Conservation (phyloP, 306 rosid genomes). For the Cicer cuneatum region DNA sequence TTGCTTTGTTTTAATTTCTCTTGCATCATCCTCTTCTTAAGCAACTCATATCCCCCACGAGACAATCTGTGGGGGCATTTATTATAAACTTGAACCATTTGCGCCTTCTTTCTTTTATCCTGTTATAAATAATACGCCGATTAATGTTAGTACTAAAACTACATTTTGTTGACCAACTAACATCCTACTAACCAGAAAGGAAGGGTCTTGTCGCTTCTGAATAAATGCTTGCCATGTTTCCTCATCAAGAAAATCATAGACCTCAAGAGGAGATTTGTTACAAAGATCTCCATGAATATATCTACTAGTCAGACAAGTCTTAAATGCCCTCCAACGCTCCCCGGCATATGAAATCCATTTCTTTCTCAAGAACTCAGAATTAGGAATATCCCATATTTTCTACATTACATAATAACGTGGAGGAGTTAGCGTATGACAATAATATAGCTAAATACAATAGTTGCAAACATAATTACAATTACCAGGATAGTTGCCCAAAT, state of each 20-base stretch:
- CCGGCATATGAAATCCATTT: neutral
- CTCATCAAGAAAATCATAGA: slow-evolving; percentile 7
- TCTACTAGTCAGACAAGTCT: neutral
- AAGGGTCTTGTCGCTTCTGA: neutral
- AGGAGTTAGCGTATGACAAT: neutral
- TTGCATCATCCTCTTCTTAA: slow-evolving; percentile 17
- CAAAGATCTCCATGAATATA: slow-evolving; percentile 1
- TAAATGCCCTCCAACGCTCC: slow-evolving; percentile 12
- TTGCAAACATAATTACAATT: neutral
- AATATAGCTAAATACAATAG: neutral
- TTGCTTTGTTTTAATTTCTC: neutral
- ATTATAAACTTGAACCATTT: neutral
- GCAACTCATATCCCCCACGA: slow-evolving; percentile 28
- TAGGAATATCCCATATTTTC: slow-evolving; percentile 21
- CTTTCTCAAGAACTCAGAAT: slow-evolving; percentile 4
- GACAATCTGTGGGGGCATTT: slow-evolving; percentile 24
- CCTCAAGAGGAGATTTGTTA: neutral
- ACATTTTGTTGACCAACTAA: slow-evolving; percentile 9
- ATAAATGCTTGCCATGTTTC: slow-evolving; percentile 12
- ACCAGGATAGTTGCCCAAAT: slow-evolving; percentile 5
- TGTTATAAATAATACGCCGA: neutral
- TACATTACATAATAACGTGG: neutral
- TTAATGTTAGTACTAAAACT: neutral
- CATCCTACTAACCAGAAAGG: slow-evolving; percentile 8
- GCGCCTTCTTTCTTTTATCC: slow-evolving; percentile 13